Conservation (phyloP, 169 alveolate genomes). For the Condylostoma magnum region DNA sequence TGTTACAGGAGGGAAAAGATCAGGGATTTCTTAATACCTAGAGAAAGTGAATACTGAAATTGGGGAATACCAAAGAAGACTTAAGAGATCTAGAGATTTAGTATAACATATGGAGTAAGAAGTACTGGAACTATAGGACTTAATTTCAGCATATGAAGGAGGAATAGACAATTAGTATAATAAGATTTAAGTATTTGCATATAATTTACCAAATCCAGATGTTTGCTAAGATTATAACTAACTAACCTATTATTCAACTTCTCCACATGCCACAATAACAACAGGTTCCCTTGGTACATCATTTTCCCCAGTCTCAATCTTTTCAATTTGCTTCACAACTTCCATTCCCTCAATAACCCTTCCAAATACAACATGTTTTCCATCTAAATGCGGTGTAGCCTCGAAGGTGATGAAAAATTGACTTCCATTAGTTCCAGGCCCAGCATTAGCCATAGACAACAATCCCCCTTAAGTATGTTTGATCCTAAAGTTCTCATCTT, state of each 20-base stretch:
- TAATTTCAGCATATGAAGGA: background rate
- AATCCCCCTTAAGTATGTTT: conserved; percentile 61
- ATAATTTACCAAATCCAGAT: too few species aligned
- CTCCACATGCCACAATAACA: conserved; percentile 72
- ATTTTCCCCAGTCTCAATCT: conserved; percentile 44
- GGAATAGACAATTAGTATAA: too few species aligned
- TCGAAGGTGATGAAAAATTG: conserved; percentile 84
- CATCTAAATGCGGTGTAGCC: conserved; percentile 80
- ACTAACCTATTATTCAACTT: conserved; percentile 34
- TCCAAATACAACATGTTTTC: conserved; percentile 97
- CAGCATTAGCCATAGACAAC: conserved; percentile 85
- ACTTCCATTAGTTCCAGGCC: conserved; percentile 86
- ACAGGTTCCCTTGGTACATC: conserved; percentile 55
- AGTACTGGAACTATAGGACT: background rate
- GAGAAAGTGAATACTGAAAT: background rate
- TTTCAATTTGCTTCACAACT: conserved; percentile 78
- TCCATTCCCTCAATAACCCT: conserved; percentile 87
- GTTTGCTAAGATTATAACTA: background rate
- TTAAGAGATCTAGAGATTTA: background rate
- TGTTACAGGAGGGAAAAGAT: background rate
- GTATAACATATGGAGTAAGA: background rate
- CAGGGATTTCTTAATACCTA: background rate
- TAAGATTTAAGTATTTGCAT: too few species aligned
- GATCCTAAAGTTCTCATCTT: conserved; percentile 90
- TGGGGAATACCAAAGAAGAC: background rate